phyloP scores from a whole-genome alignment of 2,329 filamentous ascomycete genomes.

The Ophiosphaerella korrae region DNA sequence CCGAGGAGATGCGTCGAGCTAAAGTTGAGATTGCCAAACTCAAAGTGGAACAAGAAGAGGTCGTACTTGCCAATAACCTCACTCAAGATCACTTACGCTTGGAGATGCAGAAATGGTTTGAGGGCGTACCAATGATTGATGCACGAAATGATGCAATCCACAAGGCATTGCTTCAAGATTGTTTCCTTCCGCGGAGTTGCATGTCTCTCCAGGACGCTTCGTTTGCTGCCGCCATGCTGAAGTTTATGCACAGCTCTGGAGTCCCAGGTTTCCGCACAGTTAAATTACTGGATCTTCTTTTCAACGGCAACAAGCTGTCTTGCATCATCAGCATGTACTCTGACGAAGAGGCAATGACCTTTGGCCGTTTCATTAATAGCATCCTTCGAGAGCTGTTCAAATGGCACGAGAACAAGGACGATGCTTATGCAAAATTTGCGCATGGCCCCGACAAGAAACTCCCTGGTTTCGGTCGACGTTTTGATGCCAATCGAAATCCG shows the following conservation, averaged over 20 bases:
- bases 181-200: slow-evolving; percentile 84
- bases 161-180: slow-evolving; percentile 82
- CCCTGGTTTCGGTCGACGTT: slow-evolving; percentile 76
- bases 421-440: slow-evolving; percentile 79
- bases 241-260: slow-evolving; percentile 82
- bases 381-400: slow-evolving; percentile 76
- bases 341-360: slow-evolving; percentile 85
- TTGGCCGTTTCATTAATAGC: slow-evolving; percentile 89
- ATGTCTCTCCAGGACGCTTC: slow-evolving; percentile 87
- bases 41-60: slow-evolving; percentile 58
- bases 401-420: slow-evolving; percentile 80
- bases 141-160: slow-evolving; percentile 66
- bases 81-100: slow-evolving; percentile 66
- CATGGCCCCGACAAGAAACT: slow-evolving; percentile 69
- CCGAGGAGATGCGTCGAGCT: slow-evolving; percentile 69
- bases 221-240: slow-evolving; percentile 84
- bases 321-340: slow-evolving; percentile 88
- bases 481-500: slow-evolving; percentile 73
- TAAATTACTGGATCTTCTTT: slow-evolving; percentile 81
- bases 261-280: slow-evolving; percentile 86
- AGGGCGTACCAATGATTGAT: slow-evolving; percentile 63
- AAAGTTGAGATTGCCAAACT: slow-evolving; percentile 72
- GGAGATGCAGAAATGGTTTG: slow-evolving; percentile 81
- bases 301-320: slow-evolving; percentile 79
- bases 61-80: slow-evolving; percentile 57